Evolutionary conservation across 805 yeast genomes (phyloP).

Genomic region (Maudiozyma serrabonitensis): DNA sequence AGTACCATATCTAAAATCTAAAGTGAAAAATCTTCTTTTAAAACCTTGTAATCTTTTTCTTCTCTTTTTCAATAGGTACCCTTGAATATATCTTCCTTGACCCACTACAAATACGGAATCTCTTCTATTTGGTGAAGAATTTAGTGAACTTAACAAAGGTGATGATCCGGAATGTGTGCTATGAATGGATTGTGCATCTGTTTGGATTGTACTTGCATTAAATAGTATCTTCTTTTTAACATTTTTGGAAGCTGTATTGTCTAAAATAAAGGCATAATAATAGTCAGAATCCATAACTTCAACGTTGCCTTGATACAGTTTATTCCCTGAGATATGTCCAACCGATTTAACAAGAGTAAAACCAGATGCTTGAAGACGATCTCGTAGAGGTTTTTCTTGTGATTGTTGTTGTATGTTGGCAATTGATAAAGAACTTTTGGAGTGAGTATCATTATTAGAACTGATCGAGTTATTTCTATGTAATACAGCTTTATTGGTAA

Average conservation of each 20-base stretch:
- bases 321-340: slow-evolving; percentile 51
- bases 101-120: slow-evolving; percentile 19
- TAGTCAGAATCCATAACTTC: slow-evolving; percentile 55
- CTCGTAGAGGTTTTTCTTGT: slow-evolving; percentile 40
- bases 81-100: slow-evolving; percentile 65
- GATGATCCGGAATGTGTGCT: slow-evolving; percentile 11
- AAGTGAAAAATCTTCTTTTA: slow-evolving; percentile 71
- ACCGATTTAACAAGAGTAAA: slow-evolving; percentile 43
- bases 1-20: slow-evolving; percentile 75
- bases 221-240: slow-evolving; percentile 74
- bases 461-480: slow-evolving; percentile 13
- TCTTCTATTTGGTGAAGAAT: slow-evolving; percentile 9
- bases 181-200: slow-evolving; percentile 10
- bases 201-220: slow-evolving; percentile 34
- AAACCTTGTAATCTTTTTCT: slow-evolving; percentile 82
- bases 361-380: slow-evolving; percentile 46
- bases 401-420: slow-evolving; percentile 28
- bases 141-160: slow-evolving; percentile 8
- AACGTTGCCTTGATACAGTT: slow-evolving; percentile 51
- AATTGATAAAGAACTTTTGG: slow-evolving; percentile 5
- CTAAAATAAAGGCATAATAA: slow-evolving; percentile 76
- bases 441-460: slow-evolving; percentile 2
- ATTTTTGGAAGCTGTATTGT: slow-evolving; percentile 82
- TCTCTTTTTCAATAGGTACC: slow-evolving; percentile 67
- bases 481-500: slow-evolving; percentile 15